Evolutionary conservation across 1,284 basidiomycete species (phyloP), one percentile per base, ranked within the genome.

Genomic region (Schizophyllum commune): DNA sequence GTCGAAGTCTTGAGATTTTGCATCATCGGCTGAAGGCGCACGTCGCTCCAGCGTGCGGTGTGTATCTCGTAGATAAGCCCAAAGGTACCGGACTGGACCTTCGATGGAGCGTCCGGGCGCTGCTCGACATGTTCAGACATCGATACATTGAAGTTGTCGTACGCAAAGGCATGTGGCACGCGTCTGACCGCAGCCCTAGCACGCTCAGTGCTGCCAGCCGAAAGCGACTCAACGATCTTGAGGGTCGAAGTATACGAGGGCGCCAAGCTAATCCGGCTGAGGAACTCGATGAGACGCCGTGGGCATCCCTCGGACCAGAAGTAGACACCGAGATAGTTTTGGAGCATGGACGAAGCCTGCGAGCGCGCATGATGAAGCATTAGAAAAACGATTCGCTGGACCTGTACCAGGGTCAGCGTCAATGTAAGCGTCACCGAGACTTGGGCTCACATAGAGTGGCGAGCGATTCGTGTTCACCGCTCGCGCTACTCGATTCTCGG

Each of bases 131-230:
- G 67, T 8, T 68, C 71, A 0, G 73, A 75, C 0, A 64, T 70
- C 13, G 60, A 66, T 22, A 75, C 33, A 54, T 74, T 72, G 19
- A 75, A 56, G 58, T 74, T 75, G 61, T 74, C 71, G 58, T 73
- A 74, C 51, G 61, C 58, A 9, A 70, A 65, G 1, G 62, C 59
- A 52, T 69, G 68, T 1, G 64, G 58, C 4, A 62, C 63, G 6
- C 17, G 22, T 2, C 61, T 57, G 4, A 54, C 13, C 11, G 68
- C 61, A 0, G 52, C 15, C 13, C 55, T 32, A 11, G 69, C 71
- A 13, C 59, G 57, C 11, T 65, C 19, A 8, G 70, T 20, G 17
- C 15, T 33, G 15, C 51, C 15, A 17, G 5, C 20, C 7, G 51
- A 17, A 17, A 52, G 20, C 17, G 17, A 17, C 15, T 20, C 20